These are phyloP conservation scores for Hexamita inflata DNA, from an alignment of 208 protist genomes.

Conservation along the genomic window DNA sequence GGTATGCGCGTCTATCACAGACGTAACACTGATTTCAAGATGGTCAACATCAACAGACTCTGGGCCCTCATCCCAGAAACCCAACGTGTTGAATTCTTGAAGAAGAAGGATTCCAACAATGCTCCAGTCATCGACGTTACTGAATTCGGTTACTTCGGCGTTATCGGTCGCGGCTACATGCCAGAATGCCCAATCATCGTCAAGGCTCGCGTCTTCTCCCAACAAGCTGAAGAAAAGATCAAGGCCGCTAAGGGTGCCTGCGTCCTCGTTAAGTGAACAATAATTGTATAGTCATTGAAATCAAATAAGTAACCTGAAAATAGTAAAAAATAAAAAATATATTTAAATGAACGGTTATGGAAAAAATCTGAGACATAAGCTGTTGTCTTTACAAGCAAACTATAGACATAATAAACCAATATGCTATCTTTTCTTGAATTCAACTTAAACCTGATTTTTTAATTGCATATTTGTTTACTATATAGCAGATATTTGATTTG, in stretches of 20 bases:
- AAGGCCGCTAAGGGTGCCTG: conserved; percentile 80
- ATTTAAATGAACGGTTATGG: no score
- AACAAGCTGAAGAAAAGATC: conserved; percentile 97
- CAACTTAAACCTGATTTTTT: no score
- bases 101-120: conserved; percentile 59
- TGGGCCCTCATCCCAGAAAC: conserved; percentile 84
- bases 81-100: conserved; percentile 51
- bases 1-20: conserved; percentile 94
- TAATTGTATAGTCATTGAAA: no score
- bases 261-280: no score
- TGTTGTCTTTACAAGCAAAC: no score
- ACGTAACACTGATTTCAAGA: conserved; percentile 72
- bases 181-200: conserved; percentile 90
- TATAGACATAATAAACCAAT: no score
- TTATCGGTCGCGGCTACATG: conserved; percentile 90
- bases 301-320: no score
- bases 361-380: no score
- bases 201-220: conserved; percentile 93
- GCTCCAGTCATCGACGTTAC: conserved; percentile 92
- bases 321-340: no score
- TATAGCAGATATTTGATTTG: no score
- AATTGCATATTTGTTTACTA: no score
- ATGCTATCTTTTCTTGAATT: no score
- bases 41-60: conserved; percentile 94
- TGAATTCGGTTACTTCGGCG: conserved; percentile 86